phyloP scores from a whole-genome alignment of 768 basidiomycete genomes.

The Trametopsis cervina region DNA sequence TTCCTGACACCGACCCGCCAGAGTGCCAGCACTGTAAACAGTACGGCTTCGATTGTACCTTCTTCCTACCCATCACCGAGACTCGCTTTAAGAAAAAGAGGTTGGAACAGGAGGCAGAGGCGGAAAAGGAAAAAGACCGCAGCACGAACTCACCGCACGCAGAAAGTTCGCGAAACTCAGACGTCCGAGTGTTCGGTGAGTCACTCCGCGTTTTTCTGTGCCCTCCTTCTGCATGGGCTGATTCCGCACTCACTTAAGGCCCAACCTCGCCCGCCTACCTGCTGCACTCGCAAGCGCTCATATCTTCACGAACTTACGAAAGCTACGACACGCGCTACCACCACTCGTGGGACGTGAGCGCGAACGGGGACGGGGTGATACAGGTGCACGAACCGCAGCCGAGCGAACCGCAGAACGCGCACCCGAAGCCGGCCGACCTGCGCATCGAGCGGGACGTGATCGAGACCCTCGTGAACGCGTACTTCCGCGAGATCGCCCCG shows the following conservation, averaged over 20 bases:
- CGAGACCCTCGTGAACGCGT: conserved; percentile 81
- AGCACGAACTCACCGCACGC: conserved; percentile 38
- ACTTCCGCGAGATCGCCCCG: conserved; percentile 87
- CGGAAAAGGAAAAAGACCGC: conserved; percentile 30
- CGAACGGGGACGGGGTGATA: conserved; percentile 83
- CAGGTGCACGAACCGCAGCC: conserved; percentile 59
- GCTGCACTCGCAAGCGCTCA: conserved; percentile 82
- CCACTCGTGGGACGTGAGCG: conserved; percentile 81
- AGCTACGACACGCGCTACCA: conserved; percentile 84
- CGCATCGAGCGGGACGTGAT: conserved; percentile 73
- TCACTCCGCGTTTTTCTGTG: not conserved
- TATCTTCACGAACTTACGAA: conserved; percentile 82
- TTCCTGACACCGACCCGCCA: conserved; percentile 70
- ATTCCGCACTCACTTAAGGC: conserved; percentile 38
- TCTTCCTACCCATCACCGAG: conserved; percentile 97
- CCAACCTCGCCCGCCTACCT: conserved; percentile 84
- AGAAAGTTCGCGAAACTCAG: conserved; percentile 42
- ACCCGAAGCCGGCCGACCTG: conserved; percentile 61
- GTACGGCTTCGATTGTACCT: conserved; percentile 90
- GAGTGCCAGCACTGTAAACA: conserved; percentile 94
- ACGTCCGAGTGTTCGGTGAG: conserved; percentile 51
- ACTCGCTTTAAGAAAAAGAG: conserved; percentile 98
- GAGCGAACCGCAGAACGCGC: conserved; percentile 47
- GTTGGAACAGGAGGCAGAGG: conserved; percentile 56
- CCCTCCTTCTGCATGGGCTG: not conserved